These are phyloP conservation scores for Leccinum colubrinum DNA, from an alignment of 1,284 basidiomycete species.

Conservation along the genomic window DNA sequence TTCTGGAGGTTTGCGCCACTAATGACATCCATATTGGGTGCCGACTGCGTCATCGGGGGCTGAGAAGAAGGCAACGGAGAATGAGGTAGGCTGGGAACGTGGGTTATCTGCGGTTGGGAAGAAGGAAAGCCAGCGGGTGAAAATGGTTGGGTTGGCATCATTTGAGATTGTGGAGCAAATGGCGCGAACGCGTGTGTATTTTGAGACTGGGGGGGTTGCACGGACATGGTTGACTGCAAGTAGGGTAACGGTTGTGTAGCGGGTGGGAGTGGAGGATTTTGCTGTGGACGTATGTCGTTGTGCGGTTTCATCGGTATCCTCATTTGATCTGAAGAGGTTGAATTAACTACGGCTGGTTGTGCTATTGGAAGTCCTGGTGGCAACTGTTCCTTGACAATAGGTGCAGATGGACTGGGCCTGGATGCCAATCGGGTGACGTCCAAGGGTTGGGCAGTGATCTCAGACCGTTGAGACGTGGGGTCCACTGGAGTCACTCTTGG, in stretches of 20 bases:
- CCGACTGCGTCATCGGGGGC: conserved; percentile 13
- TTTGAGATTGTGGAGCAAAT: conserved; percentile 18
- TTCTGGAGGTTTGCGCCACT: conserved; percentile 19
- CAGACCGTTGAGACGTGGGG: conserved; percentile 10
- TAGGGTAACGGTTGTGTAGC: conserved; percentile 12
- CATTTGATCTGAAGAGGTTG: conserved; percentile 5
- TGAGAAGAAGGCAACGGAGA: conserved; percentile 15
- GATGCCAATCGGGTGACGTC: neutral
- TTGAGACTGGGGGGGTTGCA: conserved; percentile 19
- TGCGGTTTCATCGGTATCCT: neutral
- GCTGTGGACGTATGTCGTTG: neutral
- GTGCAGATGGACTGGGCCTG: conserved; percentile 1
- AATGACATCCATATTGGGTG: conserved; percentile 11
- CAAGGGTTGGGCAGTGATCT: conserved; percentile 2
- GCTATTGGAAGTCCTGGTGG: conserved; percentile 1
- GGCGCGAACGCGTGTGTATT: conserved; percentile 15
- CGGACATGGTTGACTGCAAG: conserved; percentile 9
- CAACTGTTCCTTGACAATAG: neutral
- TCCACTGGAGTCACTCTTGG: conserved; percentile 55
- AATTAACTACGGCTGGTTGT: neutral
- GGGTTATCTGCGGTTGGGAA: conserved; percentile 17
- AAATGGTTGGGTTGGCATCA: conserved; percentile 19
- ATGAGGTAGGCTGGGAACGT: conserved; percentile 12
- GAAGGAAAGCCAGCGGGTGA: conserved; percentile 17
- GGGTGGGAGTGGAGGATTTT: conserved; percentile 3